Evolutionary conservation across 106 monocot species (phyloP).

Genomic region (Dioscorea dumetorum): DNA sequence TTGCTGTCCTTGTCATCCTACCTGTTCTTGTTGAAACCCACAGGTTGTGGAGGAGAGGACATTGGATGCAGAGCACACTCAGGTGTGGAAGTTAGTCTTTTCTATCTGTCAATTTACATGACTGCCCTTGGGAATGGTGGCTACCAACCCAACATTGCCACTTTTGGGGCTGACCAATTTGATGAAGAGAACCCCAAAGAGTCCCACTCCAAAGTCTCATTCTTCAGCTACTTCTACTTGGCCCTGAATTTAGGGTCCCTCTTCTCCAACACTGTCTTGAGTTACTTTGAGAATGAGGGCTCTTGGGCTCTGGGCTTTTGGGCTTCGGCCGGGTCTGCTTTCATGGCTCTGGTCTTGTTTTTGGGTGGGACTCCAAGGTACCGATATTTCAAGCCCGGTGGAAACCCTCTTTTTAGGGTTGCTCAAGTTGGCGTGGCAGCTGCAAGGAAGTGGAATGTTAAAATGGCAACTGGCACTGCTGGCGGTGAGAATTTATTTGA

Average conservation of each 20-base stretch:
- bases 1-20: conserved; percentile 37
- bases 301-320: conserved; percentile 50
- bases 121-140: conserved; percentile 58
- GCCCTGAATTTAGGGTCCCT: conserved; percentile 50
- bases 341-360: conserved; percentile 35
- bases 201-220: conserved; percentile 42
- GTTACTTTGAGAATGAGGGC: conserved; percentile 40
- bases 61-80: conserved; percentile 23
- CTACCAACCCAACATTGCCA: conserved; percentile 68
- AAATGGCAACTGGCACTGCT: neutral
- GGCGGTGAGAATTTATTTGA: conserved; percentile 26
- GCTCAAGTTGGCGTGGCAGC: conserved; percentile 40
- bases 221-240: conserved; percentile 68
- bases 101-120: conserved; percentile 49
- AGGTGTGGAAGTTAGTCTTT: conserved; percentile 3
- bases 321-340: conserved; percentile 42
- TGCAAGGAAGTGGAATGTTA: conserved; percentile 23
- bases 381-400: conserved; percentile 38
- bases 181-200: conserved; percentile 37
- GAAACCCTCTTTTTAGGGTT: conserved; percentile 43
- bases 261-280: conserved; percentile 56
- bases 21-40: conserved; percentile 30
- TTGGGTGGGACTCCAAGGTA: conserved; percentile 35
- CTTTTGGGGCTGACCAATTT: conserved; percentile 60
- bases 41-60: conserved; percentile 41